phyloP scores from a whole-genome alignment of 1,139 yeast species.

The Lodderomyces orthopsilosis region DNA sequence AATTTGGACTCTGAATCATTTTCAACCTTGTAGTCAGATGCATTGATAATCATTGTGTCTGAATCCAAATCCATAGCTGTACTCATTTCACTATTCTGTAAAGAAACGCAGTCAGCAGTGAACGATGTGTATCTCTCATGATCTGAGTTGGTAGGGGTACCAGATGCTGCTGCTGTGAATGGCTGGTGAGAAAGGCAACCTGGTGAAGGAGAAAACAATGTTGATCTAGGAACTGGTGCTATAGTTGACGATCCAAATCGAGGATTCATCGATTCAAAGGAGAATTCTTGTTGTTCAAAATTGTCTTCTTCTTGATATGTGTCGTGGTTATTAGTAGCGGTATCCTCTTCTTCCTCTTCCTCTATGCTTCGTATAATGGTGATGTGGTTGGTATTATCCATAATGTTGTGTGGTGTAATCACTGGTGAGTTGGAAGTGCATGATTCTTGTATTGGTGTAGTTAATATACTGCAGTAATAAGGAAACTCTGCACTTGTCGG shows the following conservation, averaged over 20 bases:
- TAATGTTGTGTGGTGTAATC: constrained; percentile 2
- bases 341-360: constrained; percentile 8
- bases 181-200: constrained; percentile 4
- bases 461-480: neutral
- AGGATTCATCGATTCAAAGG: neutral
- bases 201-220: constrained; percentile 4
- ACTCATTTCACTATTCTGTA: constrained; percentile 44
- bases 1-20: neutral
- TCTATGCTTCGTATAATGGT: constrained; percentile 10
- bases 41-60: constrained; percentile 5
- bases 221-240: constrained; percentile 2
- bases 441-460: constrained; percentile 2
- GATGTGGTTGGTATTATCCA: constrained; percentile 6
- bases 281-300: neutral
- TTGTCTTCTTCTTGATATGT: constrained; percentile 1
- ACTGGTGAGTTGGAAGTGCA: neutral
- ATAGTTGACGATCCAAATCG: neutral
- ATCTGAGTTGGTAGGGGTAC: neutral
- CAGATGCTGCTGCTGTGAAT: neutral
- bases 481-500: neutral
- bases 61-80: constrained; percentile 15
- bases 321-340: neutral
- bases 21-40: neutral
- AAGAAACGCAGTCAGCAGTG: constrained; percentile 38
- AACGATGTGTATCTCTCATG: constrained; percentile 27